phyloP scores from a whole-genome alignment of 2,329 filamentous ascomycete species.

The Aureobasidium sp. region DNA sequence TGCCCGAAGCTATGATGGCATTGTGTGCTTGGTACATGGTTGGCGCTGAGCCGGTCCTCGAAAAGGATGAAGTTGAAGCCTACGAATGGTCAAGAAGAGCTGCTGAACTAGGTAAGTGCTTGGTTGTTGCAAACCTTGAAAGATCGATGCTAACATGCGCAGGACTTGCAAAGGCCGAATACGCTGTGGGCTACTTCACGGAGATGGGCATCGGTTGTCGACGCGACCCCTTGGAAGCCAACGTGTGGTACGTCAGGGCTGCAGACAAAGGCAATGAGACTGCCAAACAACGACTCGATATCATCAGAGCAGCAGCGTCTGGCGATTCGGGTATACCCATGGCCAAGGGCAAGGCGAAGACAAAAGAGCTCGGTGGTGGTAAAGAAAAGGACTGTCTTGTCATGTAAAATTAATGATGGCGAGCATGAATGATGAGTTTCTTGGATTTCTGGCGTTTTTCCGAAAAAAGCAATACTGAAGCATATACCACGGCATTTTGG shows the following conservation, averaged over 20 bases:
- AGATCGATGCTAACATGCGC: background rate
- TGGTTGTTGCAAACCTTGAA: background rate
- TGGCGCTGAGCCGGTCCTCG: conserved; percentile 80
- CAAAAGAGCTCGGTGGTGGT: conserved; percentile 22
- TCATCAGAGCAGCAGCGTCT: conserved; percentile 68
- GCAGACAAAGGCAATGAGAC: conserved; percentile 86
- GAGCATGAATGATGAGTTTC: background rate
- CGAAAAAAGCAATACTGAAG: background rate
- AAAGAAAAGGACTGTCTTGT: conserved; percentile 18
- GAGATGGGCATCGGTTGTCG: conserved; percentile 97
- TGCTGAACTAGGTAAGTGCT: conserved; percentile 67
- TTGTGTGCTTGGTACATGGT: conserved; percentile 98
- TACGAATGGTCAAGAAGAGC: conserved; percentile 92
- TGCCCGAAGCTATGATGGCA: conserved; percentile 92
- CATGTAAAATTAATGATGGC: conserved; percentile 13
- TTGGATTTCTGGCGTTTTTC: background rate
- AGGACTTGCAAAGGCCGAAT: conserved; percentile 69
- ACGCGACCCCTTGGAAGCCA: conserved; percentile 89
- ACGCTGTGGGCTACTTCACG: conserved; percentile 92
- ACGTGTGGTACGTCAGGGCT: conserved; percentile 96
- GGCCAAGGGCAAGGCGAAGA: conserved; percentile 24
- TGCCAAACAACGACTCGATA: conserved; percentile 75
- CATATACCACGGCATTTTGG: background rate
- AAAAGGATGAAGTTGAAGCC: conserved; percentile 92
- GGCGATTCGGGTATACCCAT: conserved; percentile 35